Conservation (phyloP, 768 basidiomycete genomes). For the Cyclocybe cylindracea region DNA sequence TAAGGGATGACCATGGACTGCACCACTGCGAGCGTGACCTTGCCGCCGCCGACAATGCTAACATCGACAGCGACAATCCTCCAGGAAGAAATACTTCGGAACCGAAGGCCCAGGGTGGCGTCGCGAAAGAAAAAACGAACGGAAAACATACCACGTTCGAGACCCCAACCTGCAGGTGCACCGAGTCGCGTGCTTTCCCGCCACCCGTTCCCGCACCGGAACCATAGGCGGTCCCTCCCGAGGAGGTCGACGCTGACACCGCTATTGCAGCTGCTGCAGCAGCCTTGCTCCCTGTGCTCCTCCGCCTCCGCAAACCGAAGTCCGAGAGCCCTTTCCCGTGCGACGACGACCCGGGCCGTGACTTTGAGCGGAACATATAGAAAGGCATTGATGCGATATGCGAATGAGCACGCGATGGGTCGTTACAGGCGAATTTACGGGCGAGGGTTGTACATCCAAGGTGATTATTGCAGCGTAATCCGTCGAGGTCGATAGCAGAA, state of each 20-base stretch:
- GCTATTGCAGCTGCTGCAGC: background rate
- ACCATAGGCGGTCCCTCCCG: background rate
- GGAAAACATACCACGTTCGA: slow-evolving; percentile 1
- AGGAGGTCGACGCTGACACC: background rate
- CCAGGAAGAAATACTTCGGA: background rate
- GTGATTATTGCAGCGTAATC: too few relatives aligned
- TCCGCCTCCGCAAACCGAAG: slow-evolving; percentile 14
- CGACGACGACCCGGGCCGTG: background rate
- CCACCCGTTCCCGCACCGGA: background rate
- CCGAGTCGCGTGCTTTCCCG: too few relatives aligned
- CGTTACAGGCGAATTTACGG: too few relatives aligned
- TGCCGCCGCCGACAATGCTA: background rate
- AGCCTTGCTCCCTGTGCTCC: slow-evolving; percentile 15
- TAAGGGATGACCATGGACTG: too few relatives aligned
- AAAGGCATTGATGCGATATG: background rate
- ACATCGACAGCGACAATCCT: background rate
- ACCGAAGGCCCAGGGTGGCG: too few relatives aligned
- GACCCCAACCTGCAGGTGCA: too few relatives aligned
- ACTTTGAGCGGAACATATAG: background rate
- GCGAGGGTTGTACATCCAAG: too few relatives aligned
- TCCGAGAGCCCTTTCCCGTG: slow-evolving; percentile 8
- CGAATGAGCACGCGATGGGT: too few relatives aligned
- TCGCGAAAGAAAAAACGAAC: background rate
- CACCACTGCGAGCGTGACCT: background rate
- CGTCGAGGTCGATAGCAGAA: too few relatives aligned